Evolutionary conservation across 2,329 filamentous ascomycete species (phyloP).

Genomic region (Fusarium anguioides): DNA sequence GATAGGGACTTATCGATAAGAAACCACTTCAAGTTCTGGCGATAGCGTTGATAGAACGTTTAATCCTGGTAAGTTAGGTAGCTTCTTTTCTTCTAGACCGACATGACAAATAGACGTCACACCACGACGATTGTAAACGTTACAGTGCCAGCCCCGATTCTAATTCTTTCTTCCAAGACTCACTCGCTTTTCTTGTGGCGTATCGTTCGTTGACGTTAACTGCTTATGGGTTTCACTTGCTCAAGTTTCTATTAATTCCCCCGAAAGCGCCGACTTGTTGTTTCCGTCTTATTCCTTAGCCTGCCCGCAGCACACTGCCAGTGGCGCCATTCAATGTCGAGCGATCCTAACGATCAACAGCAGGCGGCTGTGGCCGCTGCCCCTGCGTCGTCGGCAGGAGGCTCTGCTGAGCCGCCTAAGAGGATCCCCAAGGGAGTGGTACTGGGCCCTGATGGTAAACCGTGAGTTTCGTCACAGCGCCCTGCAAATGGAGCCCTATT

Average conservation of each 20-base stretch:
- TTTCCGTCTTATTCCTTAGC: slow-evolving; percentile 13
- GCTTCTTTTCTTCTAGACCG: slow-evolving; percentile 9
- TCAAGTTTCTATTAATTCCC: slow-evolving; percentile 3
- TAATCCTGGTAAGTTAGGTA: slow-evolving; percentile 1
- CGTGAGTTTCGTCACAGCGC: slow-evolving; percentile 64
- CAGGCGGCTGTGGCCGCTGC: slow-evolving; percentile 38
- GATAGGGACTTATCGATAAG: slow-evolving; percentile 29
- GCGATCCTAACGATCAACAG: slow-evolving; percentile 40
- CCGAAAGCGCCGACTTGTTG: slow-evolving; percentile 10
- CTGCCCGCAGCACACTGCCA: slow-evolving; percentile 1
- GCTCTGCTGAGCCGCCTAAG: slow-evolving; percentile 55
- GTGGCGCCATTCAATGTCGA: slow-evolving; percentile 44
- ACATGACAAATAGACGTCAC: slow-evolving; percentile 43
- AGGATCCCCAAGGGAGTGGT: slow-evolving; percentile 77
- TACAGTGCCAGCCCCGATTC: not conserved
- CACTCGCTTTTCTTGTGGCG: slow-evolving; percentile 3
- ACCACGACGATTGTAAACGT: slow-evolving; percentile 27
- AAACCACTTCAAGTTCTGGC: not conserved
- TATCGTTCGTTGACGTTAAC: not conserved
- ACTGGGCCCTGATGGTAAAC: slow-evolving; percentile 84
- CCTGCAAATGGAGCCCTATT: slow-evolving; percentile 18
- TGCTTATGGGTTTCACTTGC: not conserved
- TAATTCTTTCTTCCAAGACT: not conserved
- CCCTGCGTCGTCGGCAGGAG: slow-evolving; percentile 34
- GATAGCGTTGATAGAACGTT: not conserved